Base-by-base conservation (phyloP, 192 early-diverging fungal species). In the Linderina pennispora region DNA sequence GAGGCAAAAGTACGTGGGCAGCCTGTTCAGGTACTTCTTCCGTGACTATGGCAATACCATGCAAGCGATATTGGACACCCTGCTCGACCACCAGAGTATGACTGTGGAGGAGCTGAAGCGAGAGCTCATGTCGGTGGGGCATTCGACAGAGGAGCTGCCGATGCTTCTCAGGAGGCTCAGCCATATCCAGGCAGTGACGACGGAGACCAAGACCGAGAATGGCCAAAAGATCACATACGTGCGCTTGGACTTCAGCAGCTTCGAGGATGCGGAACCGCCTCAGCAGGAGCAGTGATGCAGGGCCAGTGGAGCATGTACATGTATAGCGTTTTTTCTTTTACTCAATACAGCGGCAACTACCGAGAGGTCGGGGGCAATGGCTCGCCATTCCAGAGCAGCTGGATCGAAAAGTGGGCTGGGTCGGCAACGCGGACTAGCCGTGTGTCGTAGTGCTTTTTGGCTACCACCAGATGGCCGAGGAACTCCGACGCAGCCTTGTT, bases 1-100 rank as follows among this genome's bases (percentile, higher is more conserved):
- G 28, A 49, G 69, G 8, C 34, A 61, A 45, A 40, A 48, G 14
- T 73, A 53, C 35, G 37, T 66, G 21, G 32, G 51, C 0, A 28
- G 63, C 14, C 47, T 73, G 17, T 39, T 73, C 39, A 53, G 58
- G 15, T 73, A 61, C 28, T 66, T 73, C n/a, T 73, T 65, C 45
- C 58, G 55, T 46, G 69, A 73, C 34, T 58, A 73, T n/a, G 69
- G 69, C 0, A 31, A 62, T 0, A 65, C 58, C 3, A 73, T 73
- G 69, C 69, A 65, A 14, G 58, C 58, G 6, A 47, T 66, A 16
- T 54, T 61, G 5, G 69, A 73, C 31, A 41, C 48, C 3, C 31
- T 73, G 33, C 36, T 65, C 23, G 69, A 73, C 20, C 49, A 50
- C 24, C 69, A 63, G 40, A 18, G 56, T 19, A 62, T 71, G 49